Evolutionary conservation across 441 rosid species (phyloP).

Genomic region (Pelargonium hybrid): DNA sequence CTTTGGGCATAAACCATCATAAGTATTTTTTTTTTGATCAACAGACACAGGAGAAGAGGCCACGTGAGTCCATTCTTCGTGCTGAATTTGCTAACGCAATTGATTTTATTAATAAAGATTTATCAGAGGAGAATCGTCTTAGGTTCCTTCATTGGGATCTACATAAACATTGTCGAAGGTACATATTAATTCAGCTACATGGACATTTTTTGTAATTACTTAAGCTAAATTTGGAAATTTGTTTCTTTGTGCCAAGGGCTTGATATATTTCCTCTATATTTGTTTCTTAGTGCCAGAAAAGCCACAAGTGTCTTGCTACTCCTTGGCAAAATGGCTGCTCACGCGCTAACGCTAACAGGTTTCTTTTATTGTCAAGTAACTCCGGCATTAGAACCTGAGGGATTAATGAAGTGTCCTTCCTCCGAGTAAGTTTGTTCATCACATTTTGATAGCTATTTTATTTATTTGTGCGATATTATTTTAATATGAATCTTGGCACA

Average conservation of each 20-base stretch:
- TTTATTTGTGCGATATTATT: neutral
- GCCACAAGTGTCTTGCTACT: slow-evolving; percentile 67
- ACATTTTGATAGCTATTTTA: neutral
- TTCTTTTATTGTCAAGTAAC: slow-evolving; percentile 76
- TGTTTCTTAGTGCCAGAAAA: slow-evolving; percentile 44
- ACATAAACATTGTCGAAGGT: slow-evolving; percentile 77
- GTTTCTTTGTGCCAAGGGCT: neutral
- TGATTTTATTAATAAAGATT: slow-evolving; percentile 70
- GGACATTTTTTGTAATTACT: neutral
- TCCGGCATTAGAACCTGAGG: slow-evolving; percentile 48
- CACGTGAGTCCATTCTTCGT: slow-evolving; percentile 88
- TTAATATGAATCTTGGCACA: neutral
- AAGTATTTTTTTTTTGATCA: slow-evolving; percentile 9
- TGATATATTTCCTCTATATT: neutral
- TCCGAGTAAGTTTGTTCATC: slow-evolving; percentile 44
- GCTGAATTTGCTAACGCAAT: slow-evolving; percentile 92
- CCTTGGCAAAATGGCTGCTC: slow-evolving; percentile 80
- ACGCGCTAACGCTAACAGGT: slow-evolving; percentile 73
- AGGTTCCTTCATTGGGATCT: slow-evolving; percentile 79
- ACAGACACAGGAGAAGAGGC: slow-evolving; percentile 84
- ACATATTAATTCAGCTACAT: slow-evolving; percentile 16
- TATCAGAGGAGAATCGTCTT: slow-evolving; percentile 64
- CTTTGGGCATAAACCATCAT: neutral
- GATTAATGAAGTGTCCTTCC: slow-evolving; percentile 26
- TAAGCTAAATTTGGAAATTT: neutral